Percentiles rank a stretch among this genome's conserved stretches.
Conservation (phyloP, 2,329 filamentous ascomycete genomes). For the Grosmannia penicillata region DNA sequence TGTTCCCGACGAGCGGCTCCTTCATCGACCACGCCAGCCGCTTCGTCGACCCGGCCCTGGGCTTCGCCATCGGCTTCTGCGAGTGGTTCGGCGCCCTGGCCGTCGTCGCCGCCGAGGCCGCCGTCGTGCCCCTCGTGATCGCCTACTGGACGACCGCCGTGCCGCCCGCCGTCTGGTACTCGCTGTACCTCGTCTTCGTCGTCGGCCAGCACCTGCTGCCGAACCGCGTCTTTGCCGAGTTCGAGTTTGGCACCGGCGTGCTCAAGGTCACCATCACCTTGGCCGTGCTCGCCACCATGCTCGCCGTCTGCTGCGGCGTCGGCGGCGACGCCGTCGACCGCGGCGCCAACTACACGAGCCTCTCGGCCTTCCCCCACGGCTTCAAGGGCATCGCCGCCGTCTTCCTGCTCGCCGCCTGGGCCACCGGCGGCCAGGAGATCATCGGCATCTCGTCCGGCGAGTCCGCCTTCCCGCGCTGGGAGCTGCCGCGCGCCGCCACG, state of each 20-base stretch:
- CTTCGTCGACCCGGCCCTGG: constrained; percentile 41
- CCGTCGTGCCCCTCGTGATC: constrained; percentile 15
- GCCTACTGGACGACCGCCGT: constrained; percentile 26
- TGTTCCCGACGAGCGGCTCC: constrained; percentile 34
- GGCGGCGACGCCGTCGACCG: constrained; percentile 9
- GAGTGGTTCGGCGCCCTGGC: constrained; percentile 28
- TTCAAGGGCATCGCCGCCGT: constrained; percentile 60
- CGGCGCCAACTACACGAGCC: constrained; percentile 7
- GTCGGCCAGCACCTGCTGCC: constrained; percentile 22
- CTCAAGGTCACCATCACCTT: constrained; percentile 11
- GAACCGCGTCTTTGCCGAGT: constrained; percentile 30
- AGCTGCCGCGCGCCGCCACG: constrained; percentile 8
- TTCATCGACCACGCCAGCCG: constrained; percentile 39
- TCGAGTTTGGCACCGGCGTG: constrained; percentile 13
- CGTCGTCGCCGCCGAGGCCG: constrained; percentile 7
- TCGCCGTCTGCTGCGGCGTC: constrained; percentile 7
- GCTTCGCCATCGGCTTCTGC: constrained; percentile 39
- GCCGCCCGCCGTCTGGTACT: constrained; percentile 29
- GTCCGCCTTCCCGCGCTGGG: constrained; percentile 9
- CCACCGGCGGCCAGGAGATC: constrained; percentile 42
- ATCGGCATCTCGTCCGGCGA: constrained; percentile 42
- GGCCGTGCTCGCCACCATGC: constrained; percentile 9
- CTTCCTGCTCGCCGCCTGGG: constrained; percentile 63
- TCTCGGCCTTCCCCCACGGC: constrained; percentile 40
- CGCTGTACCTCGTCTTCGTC: constrained; percentile 16